Evolutionary conservation across 305 asterid genomes (phyloP), one percentile per base, ranked within the genome.

Genomic region (Fraxinus floribunda): DNA sequence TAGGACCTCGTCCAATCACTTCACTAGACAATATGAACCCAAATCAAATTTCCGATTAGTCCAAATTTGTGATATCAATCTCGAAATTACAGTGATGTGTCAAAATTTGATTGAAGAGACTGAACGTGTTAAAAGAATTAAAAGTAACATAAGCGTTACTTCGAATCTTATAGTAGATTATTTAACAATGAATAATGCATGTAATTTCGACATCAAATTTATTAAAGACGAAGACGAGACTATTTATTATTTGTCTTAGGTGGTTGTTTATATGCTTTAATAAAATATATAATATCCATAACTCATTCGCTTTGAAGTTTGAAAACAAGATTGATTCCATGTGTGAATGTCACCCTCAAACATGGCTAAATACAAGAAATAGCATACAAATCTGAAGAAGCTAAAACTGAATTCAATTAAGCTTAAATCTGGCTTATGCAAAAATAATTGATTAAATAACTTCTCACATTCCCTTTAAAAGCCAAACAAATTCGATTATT

Each of bases 391-490:
- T 7, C n/a, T 32, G 60, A 70, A 9, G 39, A 70, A 70, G 41
- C 39, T 30, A 70, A 70, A 70, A 30, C 75, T 70, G 39, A 29
- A 70, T 70, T 70, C 75, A 70, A 66, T 30, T 15, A 30, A 29
- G 36, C 3, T 9, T 35, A 55, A 18, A 15, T 16, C 10, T n/a
- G 24, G 24, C 24, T 18, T 9, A 34, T 52, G 57, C 52, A 70
- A 52, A 62, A 62, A 24, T 7, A 62, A 22, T 22, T 62, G 72
- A 62, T 62, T 62, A 62, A 35, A 6, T 22, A 75, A 62, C 44
- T 62, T 49, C 11, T 13, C 72, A 26, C 82, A 64, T 0, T 15
- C 70, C 62, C 85, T 79, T 71, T 85, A 83, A 83, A 82, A 73
- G 84, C 79, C 77, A 10, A 79, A 39, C 80, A 71, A 71, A 32